Base-by-base conservation (phyloP, 1,284 basidiomycete genomes). In the Pascua sp. region DNA sequence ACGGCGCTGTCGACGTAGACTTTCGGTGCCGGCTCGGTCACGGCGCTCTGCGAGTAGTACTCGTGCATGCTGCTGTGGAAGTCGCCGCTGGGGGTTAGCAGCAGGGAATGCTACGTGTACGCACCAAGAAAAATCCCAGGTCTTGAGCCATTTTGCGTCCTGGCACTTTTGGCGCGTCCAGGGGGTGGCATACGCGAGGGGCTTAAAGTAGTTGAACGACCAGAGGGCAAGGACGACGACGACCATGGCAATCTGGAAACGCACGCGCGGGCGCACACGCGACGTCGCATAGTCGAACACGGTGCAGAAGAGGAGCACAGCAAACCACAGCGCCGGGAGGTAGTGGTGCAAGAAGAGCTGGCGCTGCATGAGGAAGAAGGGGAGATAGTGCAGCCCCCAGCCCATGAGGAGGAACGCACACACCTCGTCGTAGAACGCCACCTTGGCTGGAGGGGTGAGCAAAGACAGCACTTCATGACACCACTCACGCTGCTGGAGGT, bases 271-370 rank as follows among this genome's bases (percentile, higher is more conserved):
- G 15, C 87, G 82, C 10, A 98, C 78, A 1, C 83, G 83, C 37
- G 87, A 87, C 0, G 93, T 97, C 41, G 85, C 75, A 44, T 92
- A 83, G 75, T 98, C 96, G 68, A 98, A 97, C 1, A 90, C 81
- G 2, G 81, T 82, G 53, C 87, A 88, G 37, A 83, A 82, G 32
- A 93, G 80, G 10, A 98, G 83, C 64, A 98, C 86, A 17, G 91
- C 86, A 71, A 94, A 98, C 77, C 96, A 98, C 13, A 99, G 81
- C 0, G 95, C 91, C 0, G 94, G 94, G 75, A 97, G 88, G 75
- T 98, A 97, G 79, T 98, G 94, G 73, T 98, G 94, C 36, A 98
- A 77, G 84, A 98, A 98, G 47, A 98, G 85, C 72, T 98, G 95
- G 24, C 95, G 90, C 50, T 84, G 80, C 95, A 98, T 98, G 64